These are phyloP conservation scores for Fusarium goolgardi DNA, from an alignment of 2,329 filamentous ascomycete genomes.

Conservation along the genomic window DNA sequence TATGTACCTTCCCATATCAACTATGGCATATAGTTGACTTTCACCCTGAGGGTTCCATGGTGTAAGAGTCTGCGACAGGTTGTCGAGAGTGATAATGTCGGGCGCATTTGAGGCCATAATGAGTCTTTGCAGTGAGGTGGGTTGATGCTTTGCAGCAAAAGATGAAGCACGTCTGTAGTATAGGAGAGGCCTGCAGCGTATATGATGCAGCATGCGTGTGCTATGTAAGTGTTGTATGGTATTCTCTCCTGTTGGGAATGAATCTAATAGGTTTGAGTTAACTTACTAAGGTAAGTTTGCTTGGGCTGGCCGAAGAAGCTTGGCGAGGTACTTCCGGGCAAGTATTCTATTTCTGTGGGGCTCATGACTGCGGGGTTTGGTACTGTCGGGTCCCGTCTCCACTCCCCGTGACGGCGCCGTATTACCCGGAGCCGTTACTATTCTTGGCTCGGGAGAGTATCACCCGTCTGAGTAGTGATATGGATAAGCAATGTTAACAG, in stretches of 20 bases:
- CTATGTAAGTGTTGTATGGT: neutral
- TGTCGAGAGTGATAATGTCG: conserved; percentile 64
- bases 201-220: conserved; percentile 4
- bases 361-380: conserved; percentile 33
- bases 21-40: conserved; percentile 66
- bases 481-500: neutral
- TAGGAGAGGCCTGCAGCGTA: neutral
- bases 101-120: conserved; percentile 49
- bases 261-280: conserved; percentile 9
- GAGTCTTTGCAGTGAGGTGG: neutral
- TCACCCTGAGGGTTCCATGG: conserved; percentile 60
- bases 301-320: conserved; percentile 8
- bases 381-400: conserved; percentile 8
- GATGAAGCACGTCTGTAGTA: neutral
- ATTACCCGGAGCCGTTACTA: conserved; percentile 16
- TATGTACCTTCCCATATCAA: conserved; percentile 70
- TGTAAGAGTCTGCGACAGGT: conserved; percentile 61
- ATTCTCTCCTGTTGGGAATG: neutral
- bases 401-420: conserved; percentile 33
- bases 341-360: conserved; percentile 15
- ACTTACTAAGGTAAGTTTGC: conserved; percentile 1
- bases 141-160: neutral
- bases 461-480: neutral
- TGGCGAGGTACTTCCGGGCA: conserved; percentile 15
- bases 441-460: conserved; percentile 8